Evolutionary conservation across 2,329 filamentous ascomycete genomes (phyloP).

Genomic region (Colletotrichum sp.): DNA sequence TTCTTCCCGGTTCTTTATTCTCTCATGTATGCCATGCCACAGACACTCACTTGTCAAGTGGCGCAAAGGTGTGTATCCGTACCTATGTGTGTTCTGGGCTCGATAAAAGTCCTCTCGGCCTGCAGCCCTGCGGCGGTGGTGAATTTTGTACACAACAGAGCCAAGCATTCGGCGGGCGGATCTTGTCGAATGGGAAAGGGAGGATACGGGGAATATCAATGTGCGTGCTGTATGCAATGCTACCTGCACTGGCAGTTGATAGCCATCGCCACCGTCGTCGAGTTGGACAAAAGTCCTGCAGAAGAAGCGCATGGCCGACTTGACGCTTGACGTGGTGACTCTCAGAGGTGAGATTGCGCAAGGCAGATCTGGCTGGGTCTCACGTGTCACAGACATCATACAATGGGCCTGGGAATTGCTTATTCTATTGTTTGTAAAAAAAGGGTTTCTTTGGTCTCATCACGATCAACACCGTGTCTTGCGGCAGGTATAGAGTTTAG

Average conservation of each 20-base stretch:
- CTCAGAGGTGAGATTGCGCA: background rate
- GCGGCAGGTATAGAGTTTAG: background rate
- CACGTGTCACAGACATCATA: background rate
- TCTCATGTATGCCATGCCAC: background rate
- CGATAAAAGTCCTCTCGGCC: background rate
- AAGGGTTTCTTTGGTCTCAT: background rate
- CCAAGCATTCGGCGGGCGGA: background rate
- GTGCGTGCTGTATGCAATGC: background rate
- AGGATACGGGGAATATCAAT: background rate
- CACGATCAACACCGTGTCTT: background rate
- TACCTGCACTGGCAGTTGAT: background rate
- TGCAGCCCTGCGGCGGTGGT: slow-evolving; percentile 13
- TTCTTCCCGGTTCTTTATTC: background rate
- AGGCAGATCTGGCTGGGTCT: background rate
- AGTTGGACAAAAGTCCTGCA: background rate
- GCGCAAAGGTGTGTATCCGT: background rate
- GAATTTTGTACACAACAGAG: background rate
- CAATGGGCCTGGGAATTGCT: background rate
- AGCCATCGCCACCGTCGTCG: background rate
- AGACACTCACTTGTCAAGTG: background rate
- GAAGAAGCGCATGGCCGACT: background rate
- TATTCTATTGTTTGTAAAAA: background rate
- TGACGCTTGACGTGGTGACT: background rate
- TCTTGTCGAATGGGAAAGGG: background rate
- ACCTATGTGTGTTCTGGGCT: background rate